These are phyloP conservation scores for Gynandropsis gynandra DNA, from an alignment of 345 rosid species.

Conservation along the genomic window DNA sequence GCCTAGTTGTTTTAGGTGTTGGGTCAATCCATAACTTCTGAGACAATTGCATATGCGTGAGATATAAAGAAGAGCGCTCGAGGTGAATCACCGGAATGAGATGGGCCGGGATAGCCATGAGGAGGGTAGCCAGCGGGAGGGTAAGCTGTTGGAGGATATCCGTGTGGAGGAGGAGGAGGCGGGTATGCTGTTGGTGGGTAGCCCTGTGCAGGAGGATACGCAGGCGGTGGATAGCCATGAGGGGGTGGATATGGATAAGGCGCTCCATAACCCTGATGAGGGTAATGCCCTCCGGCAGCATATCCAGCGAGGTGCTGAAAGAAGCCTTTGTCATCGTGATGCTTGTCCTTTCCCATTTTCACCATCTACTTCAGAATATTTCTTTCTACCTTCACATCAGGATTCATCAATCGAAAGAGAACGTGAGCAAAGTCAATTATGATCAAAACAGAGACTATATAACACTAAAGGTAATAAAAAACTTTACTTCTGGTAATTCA, in stretches of 20 bases:
- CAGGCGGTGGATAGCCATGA: background rate
- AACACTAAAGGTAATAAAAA: background rate
- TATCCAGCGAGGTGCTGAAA: conserved; percentile 58
- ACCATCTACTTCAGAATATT: conserved; percentile 22
- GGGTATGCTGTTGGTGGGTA: conserved; percentile 59
- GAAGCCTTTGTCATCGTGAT: conserved; percentile 55
- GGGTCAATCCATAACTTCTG: no score
- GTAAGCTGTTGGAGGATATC: conserved; percentile 54
- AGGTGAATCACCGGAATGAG: conserved; percentile 24
- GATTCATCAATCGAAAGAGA: background rate
- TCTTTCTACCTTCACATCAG: conserved; percentile 11
- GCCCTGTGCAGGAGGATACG: conserved; percentile 39
- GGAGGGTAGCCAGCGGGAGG: conserved; percentile 26
- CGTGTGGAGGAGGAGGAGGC: conserved; percentile 26
- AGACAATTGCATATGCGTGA: no score
- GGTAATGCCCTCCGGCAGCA: conserved; percentile 49
- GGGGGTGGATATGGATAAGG: conserved; percentile 35
- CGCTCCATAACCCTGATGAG: conserved; percentile 27
- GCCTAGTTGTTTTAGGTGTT: no score
- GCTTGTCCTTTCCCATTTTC: conserved; percentile 44
- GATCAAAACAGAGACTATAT: conserved; percentile 1
- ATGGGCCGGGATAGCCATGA: conserved; percentile 22
- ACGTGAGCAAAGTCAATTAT: background rate
- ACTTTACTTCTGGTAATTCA: background rate
- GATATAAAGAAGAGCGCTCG: conserved; percentile 8